These are phyloP conservation scores for Clitoria ternatea DNA, from an alignment of 306 rosid species.

Conservation along the genomic window DNA sequence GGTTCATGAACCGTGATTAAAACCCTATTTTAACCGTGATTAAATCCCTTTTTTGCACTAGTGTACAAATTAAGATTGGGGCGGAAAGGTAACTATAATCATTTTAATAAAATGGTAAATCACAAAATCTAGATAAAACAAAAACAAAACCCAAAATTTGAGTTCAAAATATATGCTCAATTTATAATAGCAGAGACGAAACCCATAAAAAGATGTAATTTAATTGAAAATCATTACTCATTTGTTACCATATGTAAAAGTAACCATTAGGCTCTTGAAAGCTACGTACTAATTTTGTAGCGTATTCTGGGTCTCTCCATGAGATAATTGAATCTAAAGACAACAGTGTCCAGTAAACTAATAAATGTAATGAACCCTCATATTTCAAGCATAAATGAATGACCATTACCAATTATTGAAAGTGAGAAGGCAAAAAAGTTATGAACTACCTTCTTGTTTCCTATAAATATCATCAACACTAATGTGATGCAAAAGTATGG, in stretches of 20 bases:
- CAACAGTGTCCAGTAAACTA: not conserved
- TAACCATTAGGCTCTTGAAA: conserved; percentile 91
- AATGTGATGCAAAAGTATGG: conserved; percentile 78
- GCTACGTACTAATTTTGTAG: conserved; percentile 83
- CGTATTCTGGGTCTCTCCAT: conserved; percentile 89
- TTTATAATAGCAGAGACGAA: conserved; percentile 14
- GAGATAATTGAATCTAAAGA: conserved; percentile 78
- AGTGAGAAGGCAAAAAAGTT: not conserved
- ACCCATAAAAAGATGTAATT: not conserved
- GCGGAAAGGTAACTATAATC: too few species aligned
- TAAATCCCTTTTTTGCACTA: too few species aligned
- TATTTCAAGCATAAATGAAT: not conserved
- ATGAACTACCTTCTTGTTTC: conserved; percentile 87
- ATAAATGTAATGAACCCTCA: not conserved
- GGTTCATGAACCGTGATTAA: too few species aligned
- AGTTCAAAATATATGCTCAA: too few species aligned
- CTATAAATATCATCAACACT: conserved; percentile 76
- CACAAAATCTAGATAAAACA: too few species aligned
- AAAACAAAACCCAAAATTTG: too few species aligned
- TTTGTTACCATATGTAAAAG: conserved; percentile 70
- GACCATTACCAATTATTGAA: not conserved
- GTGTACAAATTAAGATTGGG: too few species aligned
- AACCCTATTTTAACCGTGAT: too few species aligned
- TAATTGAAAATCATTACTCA: not conserved
- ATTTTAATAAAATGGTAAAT: too few species aligned